These are phyloP conservation scores for Physocladia obscura DNA, from an alignment of 192 early-diverging fungal genomes.

Conservation along the genomic window DNA sequence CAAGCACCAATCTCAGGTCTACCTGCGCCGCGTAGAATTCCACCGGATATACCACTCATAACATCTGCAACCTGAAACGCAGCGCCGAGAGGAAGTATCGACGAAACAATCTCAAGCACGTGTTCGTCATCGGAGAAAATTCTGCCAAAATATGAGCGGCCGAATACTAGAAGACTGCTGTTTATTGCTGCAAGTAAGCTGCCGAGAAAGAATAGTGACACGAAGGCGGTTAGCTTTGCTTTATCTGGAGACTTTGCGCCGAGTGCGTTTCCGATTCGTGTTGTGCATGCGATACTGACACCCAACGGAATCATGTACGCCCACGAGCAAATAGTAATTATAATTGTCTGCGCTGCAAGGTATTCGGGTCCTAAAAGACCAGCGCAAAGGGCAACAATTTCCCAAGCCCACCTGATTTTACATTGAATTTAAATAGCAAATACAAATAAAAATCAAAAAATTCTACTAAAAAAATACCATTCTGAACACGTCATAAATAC, in stretches of 20 bases:
- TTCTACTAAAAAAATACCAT: constrained; percentile 10
- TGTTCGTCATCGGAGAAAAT: constrained; percentile 65
- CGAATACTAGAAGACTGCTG: constrained; percentile 49
- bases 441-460: neutral
- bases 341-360: constrained; percentile 80
- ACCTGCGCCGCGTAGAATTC: constrained; percentile 76
- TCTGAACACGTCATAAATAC: constrained; percentile 66
- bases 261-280: constrained; percentile 67
- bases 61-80: constrained; percentile 52
- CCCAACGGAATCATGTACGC: constrained; percentile 78
- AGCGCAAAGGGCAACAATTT: constrained; percentile 53
- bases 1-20: constrained; percentile 64
- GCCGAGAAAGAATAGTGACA: constrained; percentile 14
- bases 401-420: constrained; percentile 52
- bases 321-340: constrained; percentile 69
- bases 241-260: constrained; percentile 19
- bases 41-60: constrained; percentile 47
- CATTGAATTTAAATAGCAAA: neutral
- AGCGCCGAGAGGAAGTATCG: constrained; percentile 77
- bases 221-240: constrained; percentile 10
- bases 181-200: constrained; percentile 55
- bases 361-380: constrained; percentile 70
- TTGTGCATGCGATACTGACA: constrained; percentile 75
- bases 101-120: constrained; percentile 69
- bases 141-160: constrained; percentile 60